phyloP scores from a whole-genome alignment of 805 yeast species.

The Candida coquimbonensis region DNA sequence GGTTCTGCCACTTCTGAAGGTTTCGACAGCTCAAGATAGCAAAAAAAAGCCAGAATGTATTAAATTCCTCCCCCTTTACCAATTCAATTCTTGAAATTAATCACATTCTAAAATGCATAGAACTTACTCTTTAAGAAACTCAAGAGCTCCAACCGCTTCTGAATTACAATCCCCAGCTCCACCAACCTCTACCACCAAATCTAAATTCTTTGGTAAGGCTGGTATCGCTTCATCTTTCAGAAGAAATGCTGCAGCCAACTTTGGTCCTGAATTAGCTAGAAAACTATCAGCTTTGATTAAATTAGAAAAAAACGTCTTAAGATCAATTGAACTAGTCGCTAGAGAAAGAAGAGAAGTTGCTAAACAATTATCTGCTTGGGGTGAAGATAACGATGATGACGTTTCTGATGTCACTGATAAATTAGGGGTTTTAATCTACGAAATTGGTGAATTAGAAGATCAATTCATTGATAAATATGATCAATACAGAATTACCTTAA shows the following conservation, averaged over 20 bases:
- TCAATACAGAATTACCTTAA: conserved; percentile 93
- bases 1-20: too few relatives aligned
- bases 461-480: conserved; percentile 97
- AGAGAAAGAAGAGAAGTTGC: conserved; percentile 95
- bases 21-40: too few relatives aligned
- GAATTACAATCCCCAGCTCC: conserved; percentile 77
- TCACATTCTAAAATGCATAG: conserved; percentile 52
- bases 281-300: conserved; percentile 87
- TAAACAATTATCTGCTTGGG: conserved; percentile 95
- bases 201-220: conserved; percentile 67
- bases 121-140: conserved; percentile 74
- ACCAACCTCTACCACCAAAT: conserved; percentile 67
- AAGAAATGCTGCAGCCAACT: conserved; percentile 80
- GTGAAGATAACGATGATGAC: conserved; percentile 96
- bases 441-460: conserved; percentile 96
- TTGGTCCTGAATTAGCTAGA: conserved; percentile 93
- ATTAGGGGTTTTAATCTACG: conserved; percentile 91
- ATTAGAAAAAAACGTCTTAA: conserved; percentile 93
- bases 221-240: conserved; percentile 66
- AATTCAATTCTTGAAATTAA: background rate
- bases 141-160: conserved; percentile 78
- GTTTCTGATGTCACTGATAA: conserved; percentile 96
- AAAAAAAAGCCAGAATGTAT: too few relatives aligned
- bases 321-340: conserved; percentile 88
- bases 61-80: background rate